Conservation (phyloP, 2,329 filamentous ascomycete species). For the Escovopsis sp. region DNA sequence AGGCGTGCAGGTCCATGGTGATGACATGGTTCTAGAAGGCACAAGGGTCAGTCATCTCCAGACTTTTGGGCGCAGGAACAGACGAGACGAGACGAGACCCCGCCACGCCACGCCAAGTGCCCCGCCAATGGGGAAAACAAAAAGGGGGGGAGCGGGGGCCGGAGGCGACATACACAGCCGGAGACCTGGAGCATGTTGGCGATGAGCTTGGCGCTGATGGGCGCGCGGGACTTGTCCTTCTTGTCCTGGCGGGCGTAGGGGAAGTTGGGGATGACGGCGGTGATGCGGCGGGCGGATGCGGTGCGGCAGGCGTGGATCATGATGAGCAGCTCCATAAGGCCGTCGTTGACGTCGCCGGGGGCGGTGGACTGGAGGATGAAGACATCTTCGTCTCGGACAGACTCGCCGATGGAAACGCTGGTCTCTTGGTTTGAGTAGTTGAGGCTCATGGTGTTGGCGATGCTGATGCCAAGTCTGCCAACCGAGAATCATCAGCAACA, state of each 20-base stretch:
- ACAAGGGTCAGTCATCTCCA: neutral
- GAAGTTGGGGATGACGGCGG: constrained; percentile 90
- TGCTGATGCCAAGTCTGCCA: constrained; percentile 56
- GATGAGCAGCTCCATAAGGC: constrained; percentile 94
- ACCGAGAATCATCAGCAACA: constrained; percentile 10
- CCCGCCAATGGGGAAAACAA: too few species aligned
- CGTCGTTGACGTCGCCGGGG: constrained; percentile 94
- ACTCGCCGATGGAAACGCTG: constrained; percentile 88
- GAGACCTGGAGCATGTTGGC: constrained; percentile 96
- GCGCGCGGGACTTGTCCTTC: constrained; percentile 87
- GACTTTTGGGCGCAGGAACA: constrained; percentile 1
- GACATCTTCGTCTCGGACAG: constrained; percentile 92
- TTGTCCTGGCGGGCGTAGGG: constrained; percentile 95
- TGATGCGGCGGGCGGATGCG: constrained; percentile 68
- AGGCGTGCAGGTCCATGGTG: constrained; percentile 90
- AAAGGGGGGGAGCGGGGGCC: too few species aligned
- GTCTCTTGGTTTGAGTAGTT: constrained; percentile 83
- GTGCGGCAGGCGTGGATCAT: constrained; percentile 86
- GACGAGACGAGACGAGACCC: too few species aligned
- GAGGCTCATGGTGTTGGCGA: constrained; percentile 65
- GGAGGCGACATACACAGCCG: constrained; percentile 42
- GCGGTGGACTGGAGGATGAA: constrained; percentile 94
- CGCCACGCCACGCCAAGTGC: too few species aligned
- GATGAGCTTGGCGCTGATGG: constrained; percentile 89
- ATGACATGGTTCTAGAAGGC: constrained; percentile 43